Evolutionary conservation across 2,329 filamentous ascomycete species (phyloP), one percentile per base, ranked within the genome.

Genomic region (Trematosphaeria pertusa): DNA sequence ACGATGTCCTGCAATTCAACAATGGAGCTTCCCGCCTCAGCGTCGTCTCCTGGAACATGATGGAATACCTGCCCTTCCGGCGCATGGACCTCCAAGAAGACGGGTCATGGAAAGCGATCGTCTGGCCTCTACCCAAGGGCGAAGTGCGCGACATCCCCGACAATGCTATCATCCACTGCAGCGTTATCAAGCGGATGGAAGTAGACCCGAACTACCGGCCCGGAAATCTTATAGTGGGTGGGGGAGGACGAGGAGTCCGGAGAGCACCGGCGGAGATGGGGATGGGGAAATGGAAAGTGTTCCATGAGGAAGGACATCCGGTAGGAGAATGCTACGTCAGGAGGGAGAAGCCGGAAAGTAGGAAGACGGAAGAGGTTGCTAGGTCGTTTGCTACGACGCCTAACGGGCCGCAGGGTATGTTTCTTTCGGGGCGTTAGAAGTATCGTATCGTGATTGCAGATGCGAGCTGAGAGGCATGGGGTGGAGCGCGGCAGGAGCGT

Each of bases 51-150:
- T 93, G 89, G 89, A 87, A 85, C 35, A 51, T 89, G 17, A 89
- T 93, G 88, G 89, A 93, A 62, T 91, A 87, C 65, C 75, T 93
- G 18, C 89, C 89, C 0, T 92, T 93, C 72, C 81, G 87, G 1
- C 79, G 89, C 18, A 92, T 94, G 87, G 89, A 93, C 58, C 74
- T 93, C 6, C 84, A 85, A 51, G 49, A 75, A 0, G 87, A 92
- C 52, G 88, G 88, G 0, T 84, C 83, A 0, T 94, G 90, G 89
- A 86, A 84, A 68, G 86, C 88, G 0, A 93, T 94, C 56, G 79
- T 85, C 7, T 93, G 89, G 87, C 89, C 89, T 0, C 73, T 93
- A 2, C 89, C 89, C 0, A 82, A 85, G 21, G 90, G 89, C 8
- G 89, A 93, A 70, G 84, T 87, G 0, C 82, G 89, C 12, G 89